Conservation (phyloP, 176 grass and related monocot species). For the Oryza longistaminata region DNA sequence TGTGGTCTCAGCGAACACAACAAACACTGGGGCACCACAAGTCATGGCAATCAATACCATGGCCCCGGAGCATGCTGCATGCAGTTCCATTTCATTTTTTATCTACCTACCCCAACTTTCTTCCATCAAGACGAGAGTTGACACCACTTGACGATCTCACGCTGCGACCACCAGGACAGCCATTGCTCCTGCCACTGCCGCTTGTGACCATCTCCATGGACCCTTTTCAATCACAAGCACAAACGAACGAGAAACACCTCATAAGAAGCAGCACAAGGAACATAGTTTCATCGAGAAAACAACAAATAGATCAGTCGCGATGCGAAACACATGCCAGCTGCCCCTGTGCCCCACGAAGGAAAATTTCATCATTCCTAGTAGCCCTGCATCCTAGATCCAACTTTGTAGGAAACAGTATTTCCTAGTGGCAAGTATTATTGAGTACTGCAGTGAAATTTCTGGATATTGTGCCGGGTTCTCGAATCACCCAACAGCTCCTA, state of each 20-base stretch:
- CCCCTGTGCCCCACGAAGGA: too few species aligned
- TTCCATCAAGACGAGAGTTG: constrained; percentile 3
- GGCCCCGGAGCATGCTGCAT: not conserved
- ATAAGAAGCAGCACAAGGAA: not conserved
- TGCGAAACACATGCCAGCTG: not conserved
- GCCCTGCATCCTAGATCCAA: not conserved
- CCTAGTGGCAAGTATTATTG: not conserved
- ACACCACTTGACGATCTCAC: not conserved
- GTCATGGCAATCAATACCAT: not conserved
- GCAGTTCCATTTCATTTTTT: not conserved
- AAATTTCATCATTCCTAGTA: not conserved
- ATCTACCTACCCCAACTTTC: not conserved
- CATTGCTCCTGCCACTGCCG: constrained; percentile 21
- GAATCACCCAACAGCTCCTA: not conserved
- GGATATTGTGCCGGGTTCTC: not conserved
- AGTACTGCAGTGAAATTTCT: not conserved
- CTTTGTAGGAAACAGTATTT: not conserved
- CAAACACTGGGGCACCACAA: not conserved
- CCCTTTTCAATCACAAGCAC: constrained; percentile 19
- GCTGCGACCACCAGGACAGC: constrained; percentile 3
- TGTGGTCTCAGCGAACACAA: not conserved
- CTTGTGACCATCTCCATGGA: constrained; percentile 33
- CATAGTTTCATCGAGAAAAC: constrained; percentile 1
- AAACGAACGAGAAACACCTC: constrained; percentile 26
- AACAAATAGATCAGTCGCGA: not conserved